These are phyloP conservation scores for Leishmania arabica DNA, from an alignment of 208 protist genomes.

Conservation along the genomic window DNA sequence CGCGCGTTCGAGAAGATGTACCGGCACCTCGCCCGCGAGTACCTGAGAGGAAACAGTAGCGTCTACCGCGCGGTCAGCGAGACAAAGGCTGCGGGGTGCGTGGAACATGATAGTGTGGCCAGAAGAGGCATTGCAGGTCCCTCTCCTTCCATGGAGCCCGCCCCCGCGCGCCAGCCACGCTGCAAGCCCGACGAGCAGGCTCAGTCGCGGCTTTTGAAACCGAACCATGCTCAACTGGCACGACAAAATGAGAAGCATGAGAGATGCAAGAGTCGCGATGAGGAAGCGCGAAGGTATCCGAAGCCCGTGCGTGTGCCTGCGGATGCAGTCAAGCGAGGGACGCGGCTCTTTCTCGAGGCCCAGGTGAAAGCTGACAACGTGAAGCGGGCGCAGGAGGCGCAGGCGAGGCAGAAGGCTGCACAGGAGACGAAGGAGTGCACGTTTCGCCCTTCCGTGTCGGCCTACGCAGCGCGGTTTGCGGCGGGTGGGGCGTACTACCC, in stretches of 20 bases:
- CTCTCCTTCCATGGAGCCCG: neutral
- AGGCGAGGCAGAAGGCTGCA: constrained; percentile 16
- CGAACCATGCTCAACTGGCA: constrained; percentile 32
- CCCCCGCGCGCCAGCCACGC: constrained; percentile 12
- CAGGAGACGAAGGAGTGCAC: constrained; percentile 45
- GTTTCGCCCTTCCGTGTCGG: constrained; percentile 70
- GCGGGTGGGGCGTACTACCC: constrained; percentile 27
- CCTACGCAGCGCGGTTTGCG: constrained; percentile 38
- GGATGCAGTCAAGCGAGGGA: constrained; percentile 46
- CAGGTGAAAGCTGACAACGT: constrained; percentile 17
- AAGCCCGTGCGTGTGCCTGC: constrained; percentile 28
- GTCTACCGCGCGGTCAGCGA: neutral
- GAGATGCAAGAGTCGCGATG: constrained; percentile 41
- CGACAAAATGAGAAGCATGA: constrained; percentile 57
- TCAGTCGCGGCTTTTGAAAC: constrained; percentile 38
- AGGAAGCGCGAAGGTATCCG: constrained; percentile 23
- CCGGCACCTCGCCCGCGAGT: constrained; percentile 29
- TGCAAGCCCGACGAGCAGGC: constrained; percentile 35
- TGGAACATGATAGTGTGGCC: neutral
- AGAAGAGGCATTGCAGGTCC: neutral
- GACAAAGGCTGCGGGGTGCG: neutral
- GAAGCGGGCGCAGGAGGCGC: constrained; percentile 29
- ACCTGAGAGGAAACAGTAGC: neutral
- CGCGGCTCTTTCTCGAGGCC: constrained; percentile 56
- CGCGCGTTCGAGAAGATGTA: constrained; percentile 28